phyloP scores from a whole-genome alignment of 75 land plant genomes.

The Ceratopteris richardii region DNA sequence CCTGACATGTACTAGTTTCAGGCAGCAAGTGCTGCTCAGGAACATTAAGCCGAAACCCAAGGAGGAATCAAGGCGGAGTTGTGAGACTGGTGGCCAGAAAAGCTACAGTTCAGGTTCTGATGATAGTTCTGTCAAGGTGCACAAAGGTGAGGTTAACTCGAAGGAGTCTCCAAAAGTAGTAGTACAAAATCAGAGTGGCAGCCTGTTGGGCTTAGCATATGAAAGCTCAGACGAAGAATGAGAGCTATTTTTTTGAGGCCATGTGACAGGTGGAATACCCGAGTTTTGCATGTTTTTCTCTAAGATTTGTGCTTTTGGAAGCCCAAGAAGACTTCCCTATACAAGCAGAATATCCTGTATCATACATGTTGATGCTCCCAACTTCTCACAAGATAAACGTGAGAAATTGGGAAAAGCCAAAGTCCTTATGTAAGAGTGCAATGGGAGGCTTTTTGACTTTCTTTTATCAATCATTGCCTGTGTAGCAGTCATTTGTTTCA shows the following conservation, averaged over 20 bases:
- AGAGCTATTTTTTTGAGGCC: constrained; percentile 1
- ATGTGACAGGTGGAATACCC: not conserved
- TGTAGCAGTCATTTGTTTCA: no score
- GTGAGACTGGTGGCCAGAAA: not conserved
- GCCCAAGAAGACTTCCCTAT: no score
- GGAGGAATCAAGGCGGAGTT: constrained; percentile 3
- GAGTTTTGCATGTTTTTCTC: not conserved
- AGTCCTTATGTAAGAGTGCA: no score
- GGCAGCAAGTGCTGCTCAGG: constrained; percentile 87
- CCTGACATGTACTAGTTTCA: no score
- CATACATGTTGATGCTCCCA: no score
- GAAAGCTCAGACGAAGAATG: constrained; percentile 80
- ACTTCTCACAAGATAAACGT: no score
- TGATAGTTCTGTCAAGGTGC: no score
- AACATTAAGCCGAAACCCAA: constrained; percentile 31
- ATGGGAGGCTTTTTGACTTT: no score
- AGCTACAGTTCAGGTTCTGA: constrained; percentile 3
- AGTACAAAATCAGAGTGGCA: constrained; percentile 28
- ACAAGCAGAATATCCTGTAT: no score
- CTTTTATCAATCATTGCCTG: no score
- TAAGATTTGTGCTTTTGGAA: no score
- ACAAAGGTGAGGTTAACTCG: not conserved
- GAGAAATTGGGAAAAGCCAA: no score
- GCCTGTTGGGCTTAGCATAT: constrained; percentile 83
- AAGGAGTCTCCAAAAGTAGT: constrained; percentile 1